These are phyloP conservation scores for Pseudotsuga menziesii DNA, from an alignment of 75 land plant genomes.

Conservation along the genomic window DNA sequence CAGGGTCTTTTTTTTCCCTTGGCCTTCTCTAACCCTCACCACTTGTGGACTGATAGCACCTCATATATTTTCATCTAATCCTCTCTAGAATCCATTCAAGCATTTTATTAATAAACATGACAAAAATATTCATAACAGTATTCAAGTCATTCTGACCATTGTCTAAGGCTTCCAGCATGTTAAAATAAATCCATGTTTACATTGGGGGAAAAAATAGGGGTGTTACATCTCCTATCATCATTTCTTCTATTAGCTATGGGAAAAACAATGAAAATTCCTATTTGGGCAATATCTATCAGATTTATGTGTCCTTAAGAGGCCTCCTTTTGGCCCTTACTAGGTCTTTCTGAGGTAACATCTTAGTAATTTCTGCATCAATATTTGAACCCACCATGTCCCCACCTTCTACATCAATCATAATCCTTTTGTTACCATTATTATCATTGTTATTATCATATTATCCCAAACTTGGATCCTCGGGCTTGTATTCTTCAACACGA, in stretches of 20 bases:
- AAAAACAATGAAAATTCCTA: conserved; percentile 34
- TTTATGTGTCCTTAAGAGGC: conserved; percentile 38
- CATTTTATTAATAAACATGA: too few relatives aligned
- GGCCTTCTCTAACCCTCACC: too few relatives aligned
- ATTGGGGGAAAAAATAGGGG: too few relatives aligned
- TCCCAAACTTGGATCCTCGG: conserved; percentile 14
- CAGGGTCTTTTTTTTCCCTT: too few relatives aligned
- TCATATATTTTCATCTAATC: too few relatives aligned
- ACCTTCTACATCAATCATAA: conserved; percentile 3
- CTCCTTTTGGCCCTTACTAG: conserved; percentile 31
- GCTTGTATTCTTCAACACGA: conserved; percentile 18
- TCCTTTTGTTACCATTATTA: conserved; percentile 1
- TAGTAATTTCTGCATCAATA: not conserved
- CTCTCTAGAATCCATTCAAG: too few relatives aligned
- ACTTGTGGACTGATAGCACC: too few relatives aligned
- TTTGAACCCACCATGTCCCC: not conserved
- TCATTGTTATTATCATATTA: conserved; percentile 1
- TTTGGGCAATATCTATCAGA: conserved; percentile 43
- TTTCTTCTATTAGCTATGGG: conserved; percentile 20
- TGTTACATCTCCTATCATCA: conserved; percentile 18
- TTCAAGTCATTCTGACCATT: too few relatives aligned
- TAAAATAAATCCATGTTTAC: too few relatives aligned
- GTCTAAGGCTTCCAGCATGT: too few relatives aligned
- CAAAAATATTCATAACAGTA: too few relatives aligned
- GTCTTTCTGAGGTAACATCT: conserved; percentile 12